These are phyloP conservation scores for Sistotremastrum niveocremeum DNA, from an alignment of 768 basidiomycete genomes.

Conservation along the genomic window DNA sequence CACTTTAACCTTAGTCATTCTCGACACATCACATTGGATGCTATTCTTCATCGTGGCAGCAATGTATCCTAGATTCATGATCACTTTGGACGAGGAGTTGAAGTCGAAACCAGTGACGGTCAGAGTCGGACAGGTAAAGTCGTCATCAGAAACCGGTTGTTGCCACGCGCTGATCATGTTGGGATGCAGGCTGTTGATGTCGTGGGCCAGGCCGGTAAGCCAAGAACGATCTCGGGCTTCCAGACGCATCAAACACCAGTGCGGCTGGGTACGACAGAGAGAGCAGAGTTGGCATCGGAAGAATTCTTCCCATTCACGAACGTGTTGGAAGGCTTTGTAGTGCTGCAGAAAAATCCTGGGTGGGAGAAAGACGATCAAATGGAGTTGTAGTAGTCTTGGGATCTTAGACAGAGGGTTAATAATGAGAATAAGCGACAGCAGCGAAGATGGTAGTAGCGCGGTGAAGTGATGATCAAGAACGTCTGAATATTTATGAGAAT, in stretches of 20 bases:
- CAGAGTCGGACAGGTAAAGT: conserved; percentile 75
- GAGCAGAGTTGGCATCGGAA: conserved; percentile 93
- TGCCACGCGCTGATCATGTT: background rate
- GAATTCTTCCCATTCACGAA: conserved; percentile 86
- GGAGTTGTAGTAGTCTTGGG: conserved; percentile 38
- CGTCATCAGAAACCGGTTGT: background rate
- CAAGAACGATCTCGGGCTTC: conserved; percentile 93
- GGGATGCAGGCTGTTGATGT: conserved; percentile 76
- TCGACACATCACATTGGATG: conserved; percentile 99
- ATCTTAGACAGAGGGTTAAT: too few species aligned
- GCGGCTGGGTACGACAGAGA: conserved; percentile 83
- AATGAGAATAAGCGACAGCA: too few species aligned
- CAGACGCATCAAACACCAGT: conserved; percentile 97
- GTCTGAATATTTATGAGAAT: too few species aligned
- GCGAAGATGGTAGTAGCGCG: too few species aligned
- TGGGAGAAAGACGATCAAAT: conserved; percentile 80
- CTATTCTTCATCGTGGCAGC: conserved; percentile 89
- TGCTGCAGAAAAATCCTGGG: conserved; percentile 84
- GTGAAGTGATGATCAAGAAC: too few species aligned
- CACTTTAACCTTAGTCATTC: conserved; percentile 47
- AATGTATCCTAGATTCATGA: conserved; percentile 98
- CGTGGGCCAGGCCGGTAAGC: conserved; percentile 95
- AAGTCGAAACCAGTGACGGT: conserved; percentile 80
- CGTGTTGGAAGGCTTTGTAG: conserved; percentile 86
- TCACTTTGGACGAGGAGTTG: conserved; percentile 88